Evolutionary conservation across 2,329 filamentous ascomycete species (phyloP).

Genomic region (Falciphora oryzae): DNA sequence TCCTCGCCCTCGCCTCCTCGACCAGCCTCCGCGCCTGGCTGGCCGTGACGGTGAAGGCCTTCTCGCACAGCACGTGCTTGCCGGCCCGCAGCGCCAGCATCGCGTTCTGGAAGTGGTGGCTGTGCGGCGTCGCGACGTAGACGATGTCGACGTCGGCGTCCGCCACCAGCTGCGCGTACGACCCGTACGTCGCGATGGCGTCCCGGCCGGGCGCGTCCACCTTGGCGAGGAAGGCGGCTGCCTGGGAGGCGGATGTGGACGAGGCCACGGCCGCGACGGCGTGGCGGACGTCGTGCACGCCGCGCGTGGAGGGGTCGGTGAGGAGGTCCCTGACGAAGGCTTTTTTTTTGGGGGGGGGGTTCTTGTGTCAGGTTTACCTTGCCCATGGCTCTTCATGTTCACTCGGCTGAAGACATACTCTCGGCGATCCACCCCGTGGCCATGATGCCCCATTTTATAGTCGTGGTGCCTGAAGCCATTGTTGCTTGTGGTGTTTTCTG

Average conservation of each 20-base stretch:
- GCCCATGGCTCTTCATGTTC: not conserved
- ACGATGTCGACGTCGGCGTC: conserved; percentile 78
- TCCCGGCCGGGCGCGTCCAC: conserved; percentile 57
- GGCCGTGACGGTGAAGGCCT: conserved; percentile 81
- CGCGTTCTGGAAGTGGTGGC: conserved; percentile 86
- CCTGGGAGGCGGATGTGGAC: conserved; percentile 64
- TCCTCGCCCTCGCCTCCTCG: conserved; percentile 66
- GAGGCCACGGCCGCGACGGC: conserved; percentile 75
- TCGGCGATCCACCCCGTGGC: conserved; percentile 55
- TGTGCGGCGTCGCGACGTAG: conserved; percentile 87
- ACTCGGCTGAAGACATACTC: conserved; percentile 32
- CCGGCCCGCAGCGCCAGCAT: conserved; percentile 78
- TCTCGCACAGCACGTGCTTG: conserved; percentile 88
- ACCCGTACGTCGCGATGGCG: conserved; percentile 64
- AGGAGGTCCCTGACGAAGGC: conserved; percentile 74
- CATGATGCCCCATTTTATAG: conserved; percentile 54
- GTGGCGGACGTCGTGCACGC: conserved; percentile 68
- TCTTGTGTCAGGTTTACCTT: not conserved
- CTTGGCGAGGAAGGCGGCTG: conserved; percentile 66
- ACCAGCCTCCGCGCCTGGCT: conserved; percentile 68
- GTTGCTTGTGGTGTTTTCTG: not conserved
- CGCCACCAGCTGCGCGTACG: conserved; percentile 73
- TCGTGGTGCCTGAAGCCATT: conserved; percentile 31
- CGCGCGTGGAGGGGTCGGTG: conserved; percentile 63
- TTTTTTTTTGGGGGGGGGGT: conserved; percentile 19